Evolutionary conservation across 805 yeast species (phyloP).

Genomic region (Lipomyces chichibuensis): DNA sequence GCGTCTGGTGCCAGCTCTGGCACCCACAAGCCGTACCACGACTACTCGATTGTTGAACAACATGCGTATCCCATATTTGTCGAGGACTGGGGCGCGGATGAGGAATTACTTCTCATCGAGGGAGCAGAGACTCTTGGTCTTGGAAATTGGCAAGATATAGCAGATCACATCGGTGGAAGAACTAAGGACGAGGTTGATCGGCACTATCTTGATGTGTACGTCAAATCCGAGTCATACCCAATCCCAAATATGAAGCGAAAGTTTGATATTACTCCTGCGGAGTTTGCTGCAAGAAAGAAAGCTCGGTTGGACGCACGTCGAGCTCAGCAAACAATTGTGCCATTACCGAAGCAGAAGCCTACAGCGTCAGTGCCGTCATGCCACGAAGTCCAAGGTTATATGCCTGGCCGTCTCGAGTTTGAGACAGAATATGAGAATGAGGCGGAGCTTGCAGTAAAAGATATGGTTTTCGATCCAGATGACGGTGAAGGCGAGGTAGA

Average conservation of each 20-base stretch:
- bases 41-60: slow-evolving; percentile 88
- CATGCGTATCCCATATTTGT: slow-evolving; percentile 91
- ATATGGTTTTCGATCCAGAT: slow-evolving; percentile 93
- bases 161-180: slow-evolving; percentile 92
- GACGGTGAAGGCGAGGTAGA: slow-evolving; percentile 88
- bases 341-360: slow-evolving; percentile 82
- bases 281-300: slow-evolving; percentile 69
- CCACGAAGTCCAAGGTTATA: slow-evolving; percentile 95
- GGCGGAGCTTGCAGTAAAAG: slow-evolving; percentile 91
- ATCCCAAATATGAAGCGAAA: slow-evolving; percentile 81
- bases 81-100: slow-evolving; percentile 91
- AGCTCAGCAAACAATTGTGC: slow-evolving; percentile 63
- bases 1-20: slow-evolving; percentile 79
- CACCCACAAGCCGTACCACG: slow-evolving; percentile 92
- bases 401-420: slow-evolving; percentile 98
- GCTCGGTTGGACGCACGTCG: slow-evolving; percentile 68
- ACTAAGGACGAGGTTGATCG: slow-evolving; percentile 87
- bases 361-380: slow-evolving; percentile 93
- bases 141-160: slow-evolving; percentile 98
- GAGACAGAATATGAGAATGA: slow-evolving; percentile 97
- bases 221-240: slow-evolving; percentile 76
- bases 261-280: slow-evolving; percentile 67
- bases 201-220: slow-evolving; percentile 75
- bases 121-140: slow-evolving; percentile 90
- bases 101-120: slow-evolving; percentile 82